Percentiles rank a stretch among this genome's conserved stretches.
phyloP scores from a whole-genome alignment of 371 early-diverging fungal species.

The Circinella minor region DNA sequence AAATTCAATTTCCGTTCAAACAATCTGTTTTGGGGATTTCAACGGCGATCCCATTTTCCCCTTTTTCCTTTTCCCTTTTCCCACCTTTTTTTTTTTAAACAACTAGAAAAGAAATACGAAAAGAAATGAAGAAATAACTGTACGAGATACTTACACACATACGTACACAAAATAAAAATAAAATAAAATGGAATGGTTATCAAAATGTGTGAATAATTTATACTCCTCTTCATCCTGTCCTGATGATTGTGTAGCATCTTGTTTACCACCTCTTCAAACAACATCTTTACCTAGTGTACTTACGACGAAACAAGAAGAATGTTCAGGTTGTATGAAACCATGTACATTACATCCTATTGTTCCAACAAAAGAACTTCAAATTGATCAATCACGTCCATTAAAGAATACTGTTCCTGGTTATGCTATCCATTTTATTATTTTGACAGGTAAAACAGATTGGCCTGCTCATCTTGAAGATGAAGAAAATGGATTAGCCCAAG shows the following conservation, averaged over 20 bases:
- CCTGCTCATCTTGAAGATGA: slow-evolving; percentile 48
- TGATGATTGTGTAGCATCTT: slow-evolving; percentile 16
- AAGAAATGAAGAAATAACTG: background rate
- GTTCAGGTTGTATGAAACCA: slow-evolving; percentile 34
- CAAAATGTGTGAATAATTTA: slow-evolving; percentile 30
- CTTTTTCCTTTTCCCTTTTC: background rate
- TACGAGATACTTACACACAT: too few species aligned
- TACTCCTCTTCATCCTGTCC: slow-evolving; percentile 33
- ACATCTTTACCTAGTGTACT: slow-evolving; percentile 29
- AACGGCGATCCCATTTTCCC: background rate
- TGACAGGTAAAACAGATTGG: slow-evolving; percentile 44
- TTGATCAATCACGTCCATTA: slow-evolving; percentile 39
- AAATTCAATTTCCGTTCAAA: background rate
- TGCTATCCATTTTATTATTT: slow-evolving; percentile 37
- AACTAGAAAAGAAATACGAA: too few species aligned
- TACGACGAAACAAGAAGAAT: slow-evolving; percentile 18
- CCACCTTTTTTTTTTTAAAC: too few species aligned
- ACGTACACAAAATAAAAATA: too few species aligned
- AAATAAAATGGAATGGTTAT: slow-evolving; percentile 41
- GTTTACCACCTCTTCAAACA: slow-evolving; percentile 31
- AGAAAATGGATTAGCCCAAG: slow-evolving; percentile 37
- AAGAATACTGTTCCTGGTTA: slow-evolving; percentile 43
- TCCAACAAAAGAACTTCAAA: slow-evolving; percentile 30
- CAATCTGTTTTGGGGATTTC: background rate
- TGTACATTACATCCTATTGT: slow-evolving; percentile 37